These are phyloP conservation scores for Kodamaea jinghongensis DNA, from an alignment of 805 yeast species.

Conservation along the genomic window DNA sequence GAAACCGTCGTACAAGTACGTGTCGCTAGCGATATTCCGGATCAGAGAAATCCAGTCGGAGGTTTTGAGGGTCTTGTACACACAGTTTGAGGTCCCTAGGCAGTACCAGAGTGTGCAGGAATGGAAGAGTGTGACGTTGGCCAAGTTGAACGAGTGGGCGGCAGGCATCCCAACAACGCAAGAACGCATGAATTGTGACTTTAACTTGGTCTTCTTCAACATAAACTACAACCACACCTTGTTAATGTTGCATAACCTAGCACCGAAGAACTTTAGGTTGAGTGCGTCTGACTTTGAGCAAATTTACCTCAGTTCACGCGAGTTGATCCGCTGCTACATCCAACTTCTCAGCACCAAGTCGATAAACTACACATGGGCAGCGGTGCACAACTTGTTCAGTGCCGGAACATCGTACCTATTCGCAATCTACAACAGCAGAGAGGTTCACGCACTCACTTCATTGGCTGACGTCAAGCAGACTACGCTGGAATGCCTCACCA, in stretches of 20 bases:
- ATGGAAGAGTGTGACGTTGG: conserved; percentile 60
- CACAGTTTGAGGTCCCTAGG: conserved; percentile 69
- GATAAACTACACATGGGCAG: conserved; percentile 89
- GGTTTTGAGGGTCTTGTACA: conserved; percentile 69
- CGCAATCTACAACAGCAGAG: conserved; percentile 67
- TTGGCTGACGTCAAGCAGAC: conserved; percentile 45
- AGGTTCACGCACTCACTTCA: conserved; percentile 44
- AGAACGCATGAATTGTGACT: conserved; percentile 67
- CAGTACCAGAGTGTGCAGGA: conserved; percentile 48
- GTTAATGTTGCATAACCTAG: conserved; percentile 69
- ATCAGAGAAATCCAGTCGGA: conserved; percentile 76
- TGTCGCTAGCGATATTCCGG: conserved; percentile 64
- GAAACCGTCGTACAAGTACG: conserved; percentile 62
- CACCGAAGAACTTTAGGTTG: conserved; percentile 63
- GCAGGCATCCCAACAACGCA: conserved; percentile 52
- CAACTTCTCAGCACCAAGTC: conserved; percentile 53
- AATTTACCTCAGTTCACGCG: conserved; percentile 62
- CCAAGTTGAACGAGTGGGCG: conserved; percentile 63
- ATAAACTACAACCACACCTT: conserved; percentile 77
- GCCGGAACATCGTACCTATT: conserved; percentile 85
- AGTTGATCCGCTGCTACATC: conserved; percentile 61
- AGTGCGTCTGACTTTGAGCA: conserved; percentile 51
- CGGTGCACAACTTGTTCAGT: conserved; percentile 84
- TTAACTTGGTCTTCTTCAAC: conserved; percentile 65
- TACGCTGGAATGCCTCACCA: conserved; percentile 54